A percentile compares a stretch with the other conserved stretches of the same genome.
phyloP scores from a whole-genome alignment of 306 rosid genomes.

The Lotus japonicus region DNA sequence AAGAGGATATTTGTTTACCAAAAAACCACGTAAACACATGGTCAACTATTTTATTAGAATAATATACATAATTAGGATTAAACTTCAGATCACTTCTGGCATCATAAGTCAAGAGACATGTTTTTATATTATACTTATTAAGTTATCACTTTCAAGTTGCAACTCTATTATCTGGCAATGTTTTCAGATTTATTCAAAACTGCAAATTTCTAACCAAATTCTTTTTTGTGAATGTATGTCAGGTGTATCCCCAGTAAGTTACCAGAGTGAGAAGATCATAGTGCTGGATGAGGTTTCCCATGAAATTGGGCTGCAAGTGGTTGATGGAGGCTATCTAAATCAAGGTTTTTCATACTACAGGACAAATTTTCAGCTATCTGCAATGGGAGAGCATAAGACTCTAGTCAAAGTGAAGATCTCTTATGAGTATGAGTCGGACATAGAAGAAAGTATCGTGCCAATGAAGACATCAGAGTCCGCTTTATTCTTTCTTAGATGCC shows the following conservation, averaged over 20 bases:
- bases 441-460: slow-evolving; percentile 13
- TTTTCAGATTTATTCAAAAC: not conserved
- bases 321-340: slow-evolving; percentile 47
- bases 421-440: slow-evolving; percentile 28
- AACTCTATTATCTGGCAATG: not conserved
- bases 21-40: no score
- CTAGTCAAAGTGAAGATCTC: slow-evolving; percentile 39
- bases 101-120: no score
- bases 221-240: not conserved
- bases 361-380: slow-evolving; percentile 35
- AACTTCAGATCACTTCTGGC: no score
- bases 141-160: not conserved
- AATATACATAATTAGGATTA: no score
- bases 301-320: slow-evolving; percentile 39
- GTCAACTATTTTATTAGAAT: no score
- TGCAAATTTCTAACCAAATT: not conserved
- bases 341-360: slow-evolving; percentile 44
- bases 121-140: no score
- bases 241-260: slow-evolving; percentile 18
- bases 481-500: slow-evolving; percentile 2
- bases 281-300: slow-evolving; percentile 39
- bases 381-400: slow-evolving; percentile 25
- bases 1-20: no score
- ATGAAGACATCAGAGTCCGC: slow-evolving; percentile 11
- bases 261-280: slow-evolving; percentile 45